Conservation (phyloP, 2,329 filamentous ascomycete genomes). For the Alternaria sp. region DNA sequence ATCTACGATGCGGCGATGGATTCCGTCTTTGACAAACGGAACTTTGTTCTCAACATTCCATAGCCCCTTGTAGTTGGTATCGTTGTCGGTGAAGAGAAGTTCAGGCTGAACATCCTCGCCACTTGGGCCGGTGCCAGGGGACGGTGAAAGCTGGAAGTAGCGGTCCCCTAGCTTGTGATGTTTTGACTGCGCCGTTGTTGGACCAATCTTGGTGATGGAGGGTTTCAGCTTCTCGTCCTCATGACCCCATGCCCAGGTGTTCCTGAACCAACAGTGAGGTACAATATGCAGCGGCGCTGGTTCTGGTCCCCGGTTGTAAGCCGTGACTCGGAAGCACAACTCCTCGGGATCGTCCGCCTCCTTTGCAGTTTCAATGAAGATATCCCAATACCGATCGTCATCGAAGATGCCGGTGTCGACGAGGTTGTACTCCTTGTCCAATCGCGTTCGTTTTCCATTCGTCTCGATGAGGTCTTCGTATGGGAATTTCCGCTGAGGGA, state of each 20-base stretch:
- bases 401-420: constrained; percentile 89
- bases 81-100: constrained; percentile 93
- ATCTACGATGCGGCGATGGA: constrained; percentile 87
- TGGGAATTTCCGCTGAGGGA: constrained; percentile 89
- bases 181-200: constrained; percentile 76
- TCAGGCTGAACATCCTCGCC: constrained; percentile 86
- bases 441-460: constrained; percentile 78
- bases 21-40: constrained; percentile 92
- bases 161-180: constrained; percentile 84
- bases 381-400: constrained; percentile 94
- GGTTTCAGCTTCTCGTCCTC: constrained; percentile 81
- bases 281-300: constrained; percentile 91
- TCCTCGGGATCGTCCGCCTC: constrained; percentile 92
- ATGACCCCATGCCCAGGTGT: constrained; percentile 95
- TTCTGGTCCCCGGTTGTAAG: constrained; percentile 93
- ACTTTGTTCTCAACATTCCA: constrained; percentile 79
- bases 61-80: constrained; percentile 83
- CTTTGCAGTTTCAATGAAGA: constrained; percentile 95
- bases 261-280: constrained; percentile 95
- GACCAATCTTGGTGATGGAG: constrained; percentile 71
- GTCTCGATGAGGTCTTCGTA: constrained; percentile 88
- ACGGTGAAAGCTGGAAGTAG: constrained; percentile 86
- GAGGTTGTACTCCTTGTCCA: constrained; percentile 90
- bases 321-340: constrained; percentile 91
- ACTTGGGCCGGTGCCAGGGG: constrained; percentile 80